Base-by-base conservation (phyloP, 1,284 basidiomycete genomes). In the Melampsora larici-populina region DNA sequence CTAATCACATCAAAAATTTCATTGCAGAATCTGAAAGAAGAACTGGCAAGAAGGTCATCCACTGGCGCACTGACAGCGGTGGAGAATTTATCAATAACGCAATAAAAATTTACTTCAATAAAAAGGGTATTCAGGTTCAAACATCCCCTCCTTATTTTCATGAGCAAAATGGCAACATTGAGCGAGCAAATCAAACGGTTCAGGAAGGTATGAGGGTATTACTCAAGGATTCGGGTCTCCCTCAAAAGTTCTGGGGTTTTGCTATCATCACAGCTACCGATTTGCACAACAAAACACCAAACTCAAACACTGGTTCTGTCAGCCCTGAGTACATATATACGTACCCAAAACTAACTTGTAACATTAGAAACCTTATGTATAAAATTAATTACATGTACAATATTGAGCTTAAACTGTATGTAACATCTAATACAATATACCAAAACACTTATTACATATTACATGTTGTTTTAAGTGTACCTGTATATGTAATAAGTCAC, bases 101-200 rank as follows among this genome's bases (percentile, higher is more conserved):
- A n/a, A 21, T 74, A 1, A 33, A 18, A 21, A 46, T n/a, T 13
- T 74, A 33, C 33, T 71, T 58, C 21, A 6, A 1, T 21, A 2
- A 18, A 1, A 71, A 46, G 21, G 55, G 55, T 40, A 71, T 60
- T 2, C 2, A 11, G 18, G 17, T n/a, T 21, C 33, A 71, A 46
- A 13, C n/a, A 5, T 17, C 31, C 1, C 31, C 60, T n/a, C 58
- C 70, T 5, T 71, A 71, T 24, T 40, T 62, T 26, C 70, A 71
- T 29, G 51, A 71, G 17, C 70, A 71, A 31, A 71, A 71, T n/a
- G 24, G 70, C 1, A 4, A 31, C 4, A 63, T 71, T n/a, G 58
- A 71, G 18, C 48, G 68, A 15, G 51, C 40, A 13, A 70, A 70
- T 36, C 31, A 46, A 33, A 70, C 63, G 2, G 55, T 36, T 17